Evolutionary conservation across 2,329 filamentous ascomycete species (phyloP).

Genomic region (Dothistroma septosporum): DNA sequence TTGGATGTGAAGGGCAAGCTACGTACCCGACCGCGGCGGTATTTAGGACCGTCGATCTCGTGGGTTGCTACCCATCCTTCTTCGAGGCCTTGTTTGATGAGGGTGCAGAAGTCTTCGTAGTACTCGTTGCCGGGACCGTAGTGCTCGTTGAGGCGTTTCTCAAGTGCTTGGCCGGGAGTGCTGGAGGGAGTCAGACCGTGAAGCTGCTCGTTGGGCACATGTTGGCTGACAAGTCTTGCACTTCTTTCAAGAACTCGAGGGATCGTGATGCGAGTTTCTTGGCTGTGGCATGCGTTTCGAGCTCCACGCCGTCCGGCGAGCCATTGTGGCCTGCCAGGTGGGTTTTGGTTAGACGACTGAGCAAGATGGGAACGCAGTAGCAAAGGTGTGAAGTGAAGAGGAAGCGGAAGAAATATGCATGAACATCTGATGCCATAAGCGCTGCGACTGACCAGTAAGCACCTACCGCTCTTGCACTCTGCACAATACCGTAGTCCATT

Average conservation of each 20-base stretch:
- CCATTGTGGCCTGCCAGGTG: conserved; percentile 19
- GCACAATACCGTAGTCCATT: conserved; percentile 13
- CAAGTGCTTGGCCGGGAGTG: conserved; percentile 37
- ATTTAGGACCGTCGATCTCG: conserved; percentile 42
- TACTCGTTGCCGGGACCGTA: conserved; percentile 37
- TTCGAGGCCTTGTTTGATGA: conserved; percentile 34
- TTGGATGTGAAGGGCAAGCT: background rate
- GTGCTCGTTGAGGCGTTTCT: conserved; percentile 33
- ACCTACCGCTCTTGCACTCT: conserved; percentile 8
- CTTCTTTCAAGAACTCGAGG: conserved; percentile 25
- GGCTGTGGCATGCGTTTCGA: conserved; percentile 21
- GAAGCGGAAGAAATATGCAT: background rate
- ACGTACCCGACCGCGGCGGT: conserved; percentile 43
- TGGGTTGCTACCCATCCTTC: conserved; percentile 39
- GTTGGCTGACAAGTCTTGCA: conserved; percentile 22
- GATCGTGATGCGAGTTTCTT: conserved; percentile 22
- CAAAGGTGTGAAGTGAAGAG: background rate
- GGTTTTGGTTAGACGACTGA: background rate
- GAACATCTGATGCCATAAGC: background rate
- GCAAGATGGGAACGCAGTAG: background rate
- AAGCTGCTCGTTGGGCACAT: background rate
- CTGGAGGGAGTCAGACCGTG: conserved; percentile 16
- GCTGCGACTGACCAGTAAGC: background rate
- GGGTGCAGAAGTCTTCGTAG: conserved; percentile 36
- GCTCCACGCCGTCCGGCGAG: conserved; percentile 24